A percentile compares a stretch with the other conserved stretches of the same genome.
phyloP scores from a whole-genome alignment of 2,329 filamentous ascomycete species.

The Sporothrix euskadiensis region DNA sequence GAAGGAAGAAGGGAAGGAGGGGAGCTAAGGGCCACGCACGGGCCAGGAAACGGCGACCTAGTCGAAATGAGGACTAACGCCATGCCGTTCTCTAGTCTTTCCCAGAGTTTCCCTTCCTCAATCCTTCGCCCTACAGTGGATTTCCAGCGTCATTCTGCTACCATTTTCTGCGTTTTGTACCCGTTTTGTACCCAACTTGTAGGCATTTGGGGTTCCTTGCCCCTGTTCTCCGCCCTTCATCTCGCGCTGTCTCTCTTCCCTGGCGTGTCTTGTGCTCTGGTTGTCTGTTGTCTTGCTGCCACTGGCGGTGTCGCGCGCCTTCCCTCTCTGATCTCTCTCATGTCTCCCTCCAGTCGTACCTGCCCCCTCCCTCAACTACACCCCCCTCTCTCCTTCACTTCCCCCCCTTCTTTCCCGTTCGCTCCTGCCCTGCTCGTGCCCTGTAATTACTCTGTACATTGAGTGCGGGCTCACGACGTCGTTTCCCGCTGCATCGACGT shows the following conservation, averaged over 20 bases:
- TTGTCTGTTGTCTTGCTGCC: not conserved
- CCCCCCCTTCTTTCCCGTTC: slow-evolving; percentile 19
- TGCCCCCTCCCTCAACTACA: slow-evolving; percentile 8
- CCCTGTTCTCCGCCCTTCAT: slow-evolving; percentile 26
- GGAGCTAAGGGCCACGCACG: slow-evolving; percentile 30
- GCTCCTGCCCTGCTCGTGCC: slow-evolving; percentile 14
- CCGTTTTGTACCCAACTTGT: not conserved
- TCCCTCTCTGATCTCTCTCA: not conserved
- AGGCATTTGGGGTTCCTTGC: slow-evolving; percentile 2
- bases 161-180: not conserved
- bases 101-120: slow-evolving; percentile 27
- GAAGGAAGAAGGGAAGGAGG: slow-evolving; percentile 17
- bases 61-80: slow-evolving; percentile 29
- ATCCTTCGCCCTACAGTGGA: not conserved
- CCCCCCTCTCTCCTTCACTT: slow-evolving; percentile 14
- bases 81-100: slow-evolving; percentile 28
- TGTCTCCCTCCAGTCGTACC: slow-evolving; percentile 20
- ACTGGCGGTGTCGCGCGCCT: slow-evolving; percentile 13
- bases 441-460: not conserved
- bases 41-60: slow-evolving; percentile 31
- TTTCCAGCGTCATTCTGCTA: slow-evolving; percentile 30
- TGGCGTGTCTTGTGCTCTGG: not conserved
- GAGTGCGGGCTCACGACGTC: slow-evolving; percentile 15
- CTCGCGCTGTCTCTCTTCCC: slow-evolving; percentile 12
- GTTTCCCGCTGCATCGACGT: slow-evolving; percentile 8